These are phyloP conservation scores for Lentinus brumalis DNA, from an alignment of 768 basidiomycete genomes.

Conservation along the genomic window DNA sequence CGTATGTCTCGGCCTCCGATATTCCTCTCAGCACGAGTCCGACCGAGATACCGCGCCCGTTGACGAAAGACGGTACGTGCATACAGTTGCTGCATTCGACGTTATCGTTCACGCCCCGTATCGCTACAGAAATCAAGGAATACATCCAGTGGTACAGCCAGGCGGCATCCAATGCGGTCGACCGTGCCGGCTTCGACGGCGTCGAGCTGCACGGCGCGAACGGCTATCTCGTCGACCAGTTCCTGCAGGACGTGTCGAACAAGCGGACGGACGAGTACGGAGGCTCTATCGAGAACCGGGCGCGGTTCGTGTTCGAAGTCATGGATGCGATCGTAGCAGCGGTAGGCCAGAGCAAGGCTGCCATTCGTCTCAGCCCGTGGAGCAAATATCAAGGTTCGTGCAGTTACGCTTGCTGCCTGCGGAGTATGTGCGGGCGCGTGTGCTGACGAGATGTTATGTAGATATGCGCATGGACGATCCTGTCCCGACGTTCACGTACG, in stretches of 20 bases:
- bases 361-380: conserved; percentile 41
- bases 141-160: conserved; percentile 34
- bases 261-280: conserved; percentile 51
- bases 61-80: conserved; percentile 23
- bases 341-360: conserved; percentile 43
- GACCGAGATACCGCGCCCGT: conserved; percentile 21
- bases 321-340: conserved; percentile 40
- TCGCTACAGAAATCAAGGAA: conserved; percentile 33
- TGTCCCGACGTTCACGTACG: conserved; percentile 51
- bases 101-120: background rate
- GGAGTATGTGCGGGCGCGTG: background rate
- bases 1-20: conserved; percentile 37
- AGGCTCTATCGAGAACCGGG: conserved; percentile 48
- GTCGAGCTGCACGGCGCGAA: conserved; percentile 40
- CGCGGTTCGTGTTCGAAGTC: conserved; percentile 47
- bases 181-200: conserved; percentile 48
- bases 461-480: conserved; percentile 56
- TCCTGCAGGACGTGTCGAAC: conserved; percentile 40
- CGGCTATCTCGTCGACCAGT: conserved; percentile 43
- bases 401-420: no score
- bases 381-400: conserved; percentile 30
- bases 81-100: no score
- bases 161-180: conserved; percentile 31
- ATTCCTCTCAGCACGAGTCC: conserved; percentile 22
- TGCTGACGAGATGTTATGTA: background rate